Percentiles rank a stretch among this genome's conserved stretches.
Conservation (phyloP, 768 basidiomycete genomes). For the Nidularia pulvinata region DNA sequence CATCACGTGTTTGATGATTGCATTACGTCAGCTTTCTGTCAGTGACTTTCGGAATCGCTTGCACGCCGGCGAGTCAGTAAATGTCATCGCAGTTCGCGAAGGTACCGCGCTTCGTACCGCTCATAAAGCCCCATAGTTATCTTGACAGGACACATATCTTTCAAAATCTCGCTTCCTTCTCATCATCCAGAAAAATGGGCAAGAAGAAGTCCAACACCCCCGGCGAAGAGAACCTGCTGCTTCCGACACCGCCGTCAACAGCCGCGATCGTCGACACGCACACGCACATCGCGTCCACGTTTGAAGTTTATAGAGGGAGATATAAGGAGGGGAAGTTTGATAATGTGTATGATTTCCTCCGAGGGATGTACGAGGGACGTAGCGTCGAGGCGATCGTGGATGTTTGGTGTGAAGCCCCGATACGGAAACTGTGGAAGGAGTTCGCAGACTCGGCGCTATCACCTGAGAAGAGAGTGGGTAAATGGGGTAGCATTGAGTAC, state of each 20-base stretch:
- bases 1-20: too few species aligned
- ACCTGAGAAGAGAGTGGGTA: conserved; percentile 37
- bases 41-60: too few species aligned
- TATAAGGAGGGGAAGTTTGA: conserved; percentile 58
- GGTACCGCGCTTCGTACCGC: too few species aligned
- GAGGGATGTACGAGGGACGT: conserved; percentile 54
- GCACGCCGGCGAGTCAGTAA: too few species aligned
- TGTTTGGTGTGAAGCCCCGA: conserved; percentile 88
- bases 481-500: conserved; percentile 75
- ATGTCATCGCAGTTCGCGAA: too few species aligned
- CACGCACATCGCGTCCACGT: conserved; percentile 82
- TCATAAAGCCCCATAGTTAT: too few species aligned
- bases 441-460: conserved; percentile 71
- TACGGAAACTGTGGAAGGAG: conserved; percentile 61
- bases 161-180: neutral
- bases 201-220: conserved; percentile 37
- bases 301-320: conserved; percentile 53
- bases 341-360: conserved; percentile 70
- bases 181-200: conserved; percentile 21
- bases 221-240: conserved; percentile 30
- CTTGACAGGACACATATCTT: too few species aligned
- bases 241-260: conserved; percentile 31
- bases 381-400: conserved; percentile 74
- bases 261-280: conserved; percentile 77
- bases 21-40: too few species aligned